Evolutionary conservation across 495 filamentous ascomycete genomes (phyloP).

Genomic region (Jackrogersella minutella): DNA sequence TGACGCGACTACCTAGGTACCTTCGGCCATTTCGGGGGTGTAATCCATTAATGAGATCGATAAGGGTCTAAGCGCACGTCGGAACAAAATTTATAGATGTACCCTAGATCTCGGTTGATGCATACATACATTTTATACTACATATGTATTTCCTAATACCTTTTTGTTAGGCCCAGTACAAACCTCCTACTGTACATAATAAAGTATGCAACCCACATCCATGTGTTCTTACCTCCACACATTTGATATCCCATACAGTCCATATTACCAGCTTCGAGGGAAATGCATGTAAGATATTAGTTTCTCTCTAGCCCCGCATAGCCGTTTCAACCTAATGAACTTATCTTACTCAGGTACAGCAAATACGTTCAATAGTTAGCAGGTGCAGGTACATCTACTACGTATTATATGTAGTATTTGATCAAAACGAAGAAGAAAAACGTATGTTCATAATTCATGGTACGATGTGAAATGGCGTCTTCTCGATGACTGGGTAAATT

Average conservation of each 20-base stretch:
- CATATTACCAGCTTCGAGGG: no score
- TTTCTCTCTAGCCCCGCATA: conserved; percentile 27
- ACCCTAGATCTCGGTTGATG: conserved; percentile 30
- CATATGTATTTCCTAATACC: neutral
- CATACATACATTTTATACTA: conserved; percentile 13
- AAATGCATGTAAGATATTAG: conserved; percentile 1
- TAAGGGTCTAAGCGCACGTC: conserved; percentile 39
- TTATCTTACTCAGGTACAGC: neutral
- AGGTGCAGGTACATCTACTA: no score
- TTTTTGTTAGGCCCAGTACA: neutral
- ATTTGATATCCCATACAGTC: no score
- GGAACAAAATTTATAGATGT: conserved; percentile 23
- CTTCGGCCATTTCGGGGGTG: conserved; percentile 31
- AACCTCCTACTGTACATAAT: no score
- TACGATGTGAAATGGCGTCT: conserved; percentile 12
- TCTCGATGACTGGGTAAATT: conserved; percentile 19
- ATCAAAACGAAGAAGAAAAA: conserved; percentile 10
- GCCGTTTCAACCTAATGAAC: conserved; percentile 29
- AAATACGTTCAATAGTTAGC: no score
- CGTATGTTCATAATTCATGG: conserved; percentile 21
- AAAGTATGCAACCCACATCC: no score
- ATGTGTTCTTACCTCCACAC: neutral
- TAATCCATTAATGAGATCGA: conserved; percentile 36
- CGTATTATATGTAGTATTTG: neutral
- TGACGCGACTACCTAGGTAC: conserved; percentile 26